A percentile compares a stretch with the other conserved stretches of the same genome.
Conservation (phyloP, 352 stramenopile species). For the Phytophthora agathidicida region DNA sequence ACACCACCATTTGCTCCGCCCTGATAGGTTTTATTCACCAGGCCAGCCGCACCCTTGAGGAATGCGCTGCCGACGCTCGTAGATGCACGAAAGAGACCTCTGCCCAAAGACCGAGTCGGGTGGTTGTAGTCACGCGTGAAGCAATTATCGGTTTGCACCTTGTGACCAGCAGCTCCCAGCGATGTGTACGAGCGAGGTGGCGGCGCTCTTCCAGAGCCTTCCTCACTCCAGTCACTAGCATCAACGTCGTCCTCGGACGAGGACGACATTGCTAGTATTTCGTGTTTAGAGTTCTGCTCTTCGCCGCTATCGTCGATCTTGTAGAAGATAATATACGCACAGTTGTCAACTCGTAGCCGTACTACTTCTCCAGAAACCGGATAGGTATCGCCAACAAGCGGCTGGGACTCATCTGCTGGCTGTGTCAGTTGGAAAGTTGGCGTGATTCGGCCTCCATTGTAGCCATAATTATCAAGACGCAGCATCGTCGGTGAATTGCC, state of each 20-base stretch:
- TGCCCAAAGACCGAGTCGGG: slow-evolving; percentile 77
- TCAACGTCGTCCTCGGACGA: slow-evolving; percentile 53
- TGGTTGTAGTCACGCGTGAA: slow-evolving; percentile 85
- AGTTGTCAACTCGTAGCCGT: slow-evolving; percentile 73
- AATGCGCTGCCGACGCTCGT: slow-evolving; percentile 88
- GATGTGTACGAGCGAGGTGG: slow-evolving; percentile 82
- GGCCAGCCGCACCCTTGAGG: slow-evolving; percentile 76
- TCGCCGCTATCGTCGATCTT: slow-evolving; percentile 68
- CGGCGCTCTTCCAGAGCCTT: slow-evolving; percentile 26
- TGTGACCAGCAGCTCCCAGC: slow-evolving; percentile 82
- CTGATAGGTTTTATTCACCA: slow-evolving; percentile 90
- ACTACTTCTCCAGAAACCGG: slow-evolving; percentile 77
- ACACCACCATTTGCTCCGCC: slow-evolving; percentile 82
- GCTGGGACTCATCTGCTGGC: slow-evolving; percentile 65
- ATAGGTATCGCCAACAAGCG: slow-evolving; percentile 70
- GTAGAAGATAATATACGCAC: slow-evolving; percentile 91
- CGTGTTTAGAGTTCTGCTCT: slow-evolving; percentile 44
- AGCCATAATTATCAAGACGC: slow-evolving; percentile 38
- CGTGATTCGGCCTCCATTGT: slow-evolving; percentile 58
- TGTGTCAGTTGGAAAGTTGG: slow-evolving; percentile 62
- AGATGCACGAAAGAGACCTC: slow-evolving; percentile 81
- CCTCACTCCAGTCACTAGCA: slow-evolving; percentile 43
- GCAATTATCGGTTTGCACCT: slow-evolving; percentile 87
- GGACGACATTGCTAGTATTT: slow-evolving; percentile 53
- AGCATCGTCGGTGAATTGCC: slow-evolving; percentile 34